Conservation (phyloP, 164 flowering plant species). For the Cinnamomum micranthum region DNA sequence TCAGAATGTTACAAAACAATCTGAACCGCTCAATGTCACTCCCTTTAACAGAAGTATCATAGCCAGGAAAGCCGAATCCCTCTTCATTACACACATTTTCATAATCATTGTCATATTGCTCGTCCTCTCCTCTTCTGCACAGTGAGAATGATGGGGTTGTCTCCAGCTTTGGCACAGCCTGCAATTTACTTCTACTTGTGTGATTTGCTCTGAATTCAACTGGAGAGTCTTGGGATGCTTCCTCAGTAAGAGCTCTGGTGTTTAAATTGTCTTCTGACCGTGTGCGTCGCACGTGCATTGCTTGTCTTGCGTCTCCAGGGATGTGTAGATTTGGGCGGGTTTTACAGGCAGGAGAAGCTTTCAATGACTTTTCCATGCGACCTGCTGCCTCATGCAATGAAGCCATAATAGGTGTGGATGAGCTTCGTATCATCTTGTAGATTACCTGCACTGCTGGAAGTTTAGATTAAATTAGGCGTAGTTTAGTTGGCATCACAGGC, state of each 20-base stretch:
- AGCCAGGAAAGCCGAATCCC: constrained; percentile 11
- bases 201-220: not conserved
- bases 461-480: too few relatives aligned
- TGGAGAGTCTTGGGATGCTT: not conserved
- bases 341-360: not conserved
- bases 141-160: constrained; percentile 8
- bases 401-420: not conserved
- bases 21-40: not conserved
- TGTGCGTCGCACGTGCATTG: not conserved
- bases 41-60: not conserved
- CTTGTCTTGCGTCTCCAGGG: not conserved
- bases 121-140: not conserved
- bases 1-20: not conserved
- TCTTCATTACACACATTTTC: not conserved
- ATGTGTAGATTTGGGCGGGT: not conserved
- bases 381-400: not conserved
- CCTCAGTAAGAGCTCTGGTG: not conserved
- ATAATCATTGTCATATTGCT: too few relatives aligned
- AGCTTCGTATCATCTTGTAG: not conserved
- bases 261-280: not conserved
- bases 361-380: not conserved
- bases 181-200: not conserved
- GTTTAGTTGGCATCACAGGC: too few relatives aligned
- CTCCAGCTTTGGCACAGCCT: constrained; percentile 5
- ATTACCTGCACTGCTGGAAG: too few relatives aligned